These are phyloP conservation scores for Aspergillus homomorphus DNA, from an alignment of 495 filamentous ascomycete species.

Conservation along the genomic window DNA sequence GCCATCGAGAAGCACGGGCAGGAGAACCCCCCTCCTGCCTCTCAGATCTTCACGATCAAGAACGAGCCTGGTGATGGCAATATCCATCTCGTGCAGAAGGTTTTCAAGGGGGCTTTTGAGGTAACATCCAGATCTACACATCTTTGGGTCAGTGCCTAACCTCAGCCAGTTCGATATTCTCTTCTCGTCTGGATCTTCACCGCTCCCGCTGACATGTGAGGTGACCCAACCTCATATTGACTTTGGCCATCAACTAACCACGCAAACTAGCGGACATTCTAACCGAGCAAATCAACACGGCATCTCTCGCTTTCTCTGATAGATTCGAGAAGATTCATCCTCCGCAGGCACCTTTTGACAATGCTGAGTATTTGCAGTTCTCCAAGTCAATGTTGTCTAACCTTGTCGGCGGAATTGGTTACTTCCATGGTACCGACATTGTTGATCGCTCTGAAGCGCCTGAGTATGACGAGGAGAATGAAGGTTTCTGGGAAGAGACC, in stretches of 20 bases:
- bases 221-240: not conserved
- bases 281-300: slow-evolving; percentile 62
- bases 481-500: slow-evolving; percentile 96
- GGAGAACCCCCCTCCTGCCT: slow-evolving; percentile 72
- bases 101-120: slow-evolving; percentile 86
- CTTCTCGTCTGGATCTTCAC: slow-evolving; percentile 77
- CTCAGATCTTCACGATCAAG: slow-evolving; percentile 76
- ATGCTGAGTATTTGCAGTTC: slow-evolving; percentile 71
- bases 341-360: slow-evolving; percentile 72
- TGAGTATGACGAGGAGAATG: slow-evolving; percentile 94
- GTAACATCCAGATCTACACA: slow-evolving; percentile 27
- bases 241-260: slow-evolving; percentile 32
- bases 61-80: slow-evolving; percentile 73
- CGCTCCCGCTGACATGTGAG: slow-evolving; percentile 55
- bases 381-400: slow-evolving; percentile 91
- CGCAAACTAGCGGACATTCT: slow-evolving; percentile 57
- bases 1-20: slow-evolving; percentile 67
- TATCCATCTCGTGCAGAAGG: slow-evolving; percentile 85
- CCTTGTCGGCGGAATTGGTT: slow-evolving; percentile 89
- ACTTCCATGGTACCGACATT: slow-evolving; percentile 82
- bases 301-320: slow-evolving; percentile 64
- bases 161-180: slow-evolving; percentile 75
- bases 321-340: slow-evolving; percentile 71
- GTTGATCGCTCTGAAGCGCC: slow-evolving; percentile 86
- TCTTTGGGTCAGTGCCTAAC: slow-evolving; percentile 10